Evolutionary conservation across 2,329 filamentous ascomycete genomes (phyloP), one percentile per base, ranked within the genome.

Genomic region (Cladophialophora bantiana): DNA sequence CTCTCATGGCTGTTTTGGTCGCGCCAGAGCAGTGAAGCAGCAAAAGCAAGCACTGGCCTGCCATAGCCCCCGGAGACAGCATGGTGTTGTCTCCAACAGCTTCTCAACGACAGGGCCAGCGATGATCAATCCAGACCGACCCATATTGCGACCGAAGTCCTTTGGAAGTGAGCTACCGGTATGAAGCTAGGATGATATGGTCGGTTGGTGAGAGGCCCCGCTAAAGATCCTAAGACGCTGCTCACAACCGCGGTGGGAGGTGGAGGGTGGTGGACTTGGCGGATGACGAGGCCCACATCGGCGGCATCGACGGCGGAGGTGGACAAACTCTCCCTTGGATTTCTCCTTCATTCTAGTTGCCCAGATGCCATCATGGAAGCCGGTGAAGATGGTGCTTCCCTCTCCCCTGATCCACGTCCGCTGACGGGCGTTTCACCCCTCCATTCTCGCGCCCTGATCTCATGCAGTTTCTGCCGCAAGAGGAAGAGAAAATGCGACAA

Each of bases 401-500:
- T 26, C 7, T 26, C 45, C 18, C 45, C 45, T 50, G 45, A 26
- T 12, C 7, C 45, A 26, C 9, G 7, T 18, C 45, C 18, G 18
- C 18, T 3, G 18, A 20, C 45, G 10, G 26, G 18, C 12, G 18
- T 26, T n/a, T 12, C 53, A 9, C 53, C 26, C n/a, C 26, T 4
- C 7, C 15, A 18, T 36, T n/a, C 9, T 38, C 35, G 32, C 18
- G 53, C 53, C 18, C 10, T 38, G 2, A 10, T 61, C 15, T 61
- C 59, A 20, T 61, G 59, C 59, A 10, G 35, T 3, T 61, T 61
- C 20, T 53, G 45, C 20, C 48, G 34, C 20, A 61, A 61, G 35
- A 45, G 34, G 34, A 54, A 40, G 18, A 35, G 45, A 35, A 26
- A 10, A 52, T 61, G 48, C 31, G 32, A 38, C 31, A 34, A 20